Percentiles rank a stretch among this genome's conserved stretches.
phyloP scores from a whole-genome alignment of 2,329 filamentous ascomycete genomes.

The Aspergillus sp. region DNA sequence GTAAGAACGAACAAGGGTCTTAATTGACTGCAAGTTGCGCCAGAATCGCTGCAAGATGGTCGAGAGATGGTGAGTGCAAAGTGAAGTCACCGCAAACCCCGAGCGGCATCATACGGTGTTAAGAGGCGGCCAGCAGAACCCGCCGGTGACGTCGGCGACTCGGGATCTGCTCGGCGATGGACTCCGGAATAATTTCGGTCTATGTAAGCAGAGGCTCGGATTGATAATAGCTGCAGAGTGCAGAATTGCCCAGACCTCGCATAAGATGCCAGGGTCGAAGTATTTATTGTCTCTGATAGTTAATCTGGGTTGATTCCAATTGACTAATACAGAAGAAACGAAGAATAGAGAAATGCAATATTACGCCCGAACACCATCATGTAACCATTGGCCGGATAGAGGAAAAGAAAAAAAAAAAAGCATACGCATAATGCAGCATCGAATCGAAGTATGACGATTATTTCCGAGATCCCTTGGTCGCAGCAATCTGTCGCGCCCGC shows the following conservation, averaged over 20 bases:
- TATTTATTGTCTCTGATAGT: too few species aligned
- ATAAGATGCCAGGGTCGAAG: too few species aligned
- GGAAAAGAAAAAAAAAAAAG: not conserved
- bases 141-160: not conserved
- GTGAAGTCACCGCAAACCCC: not conserved
- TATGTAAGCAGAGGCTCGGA: not conserved
- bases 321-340: not conserved
- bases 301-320: not conserved
- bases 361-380: not conserved
- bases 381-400: not conserved
- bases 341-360: not conserved
- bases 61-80: not conserved
- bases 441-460: slow-evolving; percentile 10
- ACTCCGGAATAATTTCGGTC: not conserved
- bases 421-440: not conserved
- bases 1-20: too few species aligned
- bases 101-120: not conserved
- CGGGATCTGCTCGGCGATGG: slow-evolving; percentile 16
- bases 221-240: too few species aligned
- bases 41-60: not conserved
- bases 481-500: slow-evolving; percentile 41
- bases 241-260: too few species aligned
- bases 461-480: slow-evolving; percentile 32
- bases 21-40: not conserved
- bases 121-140: not conserved